Evolutionary conservation across 768 basidiomycete genomes (phyloP), one percentile per base, ranked within the genome.

Genomic region (Lenzites betulinus): DNA sequence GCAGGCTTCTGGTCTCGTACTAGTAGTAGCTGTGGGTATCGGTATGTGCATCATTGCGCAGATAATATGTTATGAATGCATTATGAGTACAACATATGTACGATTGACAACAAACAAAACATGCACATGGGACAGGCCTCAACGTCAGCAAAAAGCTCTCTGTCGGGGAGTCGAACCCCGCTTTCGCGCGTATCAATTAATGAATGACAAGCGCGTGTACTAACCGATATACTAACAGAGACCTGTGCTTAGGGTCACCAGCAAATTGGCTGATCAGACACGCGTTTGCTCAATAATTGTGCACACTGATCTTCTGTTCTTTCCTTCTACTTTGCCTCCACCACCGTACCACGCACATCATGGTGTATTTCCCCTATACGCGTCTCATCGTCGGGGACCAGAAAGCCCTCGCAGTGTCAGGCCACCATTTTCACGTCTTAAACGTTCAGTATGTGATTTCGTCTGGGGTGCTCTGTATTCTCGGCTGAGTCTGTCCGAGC

Each of bases 391-490:
- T 60, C 1, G 57, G 57, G 7, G 41, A 51, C 1, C 28, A 51
- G 3, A 38, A 50, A 16, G 50, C 54, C 2, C 39, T 67, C 7
- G 43, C 62, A 5, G 51, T 58, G 1, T 78, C 83, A 18, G 90
- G 89, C 0, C 82, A 83, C 1, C 83, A 87, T 60, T 81, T 91
- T 3, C 86, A 88, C 58, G 73, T 86, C 22, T 51, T 91, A 15
- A 77, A 86, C 54, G 72, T 79, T 35, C 68, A 72, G 88, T 89
- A 78, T 63, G 83, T 63, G 48, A 11, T 6, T 20, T 22, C 15
- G 23, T 11, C 16, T 23, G 11, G 35, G 26, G 25, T 43, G 38
- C 41, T 47, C 41, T 38, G 58, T 58, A 64, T 47, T 35, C n/a
- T n/a, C 49, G 28, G 23, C 58, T 58, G 47, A 65, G 48, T 61